These are phyloP conservation scores for Apophysomyces elegans DNA, from an alignment of 371 early-diverging fungal genomes.

Conservation along the genomic window DNA sequence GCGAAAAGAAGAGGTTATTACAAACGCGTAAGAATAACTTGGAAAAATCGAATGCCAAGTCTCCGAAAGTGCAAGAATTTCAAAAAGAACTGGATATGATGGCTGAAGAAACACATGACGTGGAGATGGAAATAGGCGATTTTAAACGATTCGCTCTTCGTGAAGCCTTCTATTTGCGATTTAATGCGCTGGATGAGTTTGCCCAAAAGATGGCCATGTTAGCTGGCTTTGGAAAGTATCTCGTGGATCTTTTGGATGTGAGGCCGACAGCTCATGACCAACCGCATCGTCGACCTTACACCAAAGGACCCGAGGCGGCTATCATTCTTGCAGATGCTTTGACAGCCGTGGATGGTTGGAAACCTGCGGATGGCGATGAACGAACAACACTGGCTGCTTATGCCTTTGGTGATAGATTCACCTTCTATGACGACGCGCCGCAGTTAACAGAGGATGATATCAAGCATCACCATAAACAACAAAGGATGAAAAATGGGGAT, in stretches of 20 bases:
- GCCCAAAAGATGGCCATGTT: constrained; percentile 36
- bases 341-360: constrained; percentile 22
- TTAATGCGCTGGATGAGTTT: constrained; percentile 42
- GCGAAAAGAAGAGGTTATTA: constrained; percentile 28
- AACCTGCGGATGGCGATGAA: constrained; percentile 18
- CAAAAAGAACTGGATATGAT: constrained; percentile 22
- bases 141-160: constrained; percentile 36
- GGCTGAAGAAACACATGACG: constrained; percentile 13
- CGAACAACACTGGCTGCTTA: constrained; percentile 17
- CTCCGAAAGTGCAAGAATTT: constrained; percentile 28
- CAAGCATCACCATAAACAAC: neutral
- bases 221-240: constrained; percentile 39
- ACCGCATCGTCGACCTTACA: constrained; percentile 13
- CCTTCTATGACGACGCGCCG: neutral
- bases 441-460: neutral
- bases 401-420: neutral
- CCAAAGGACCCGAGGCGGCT: constrained; percentile 13
- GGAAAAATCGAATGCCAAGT: constrained; percentile 24
- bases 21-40: constrained; percentile 27
- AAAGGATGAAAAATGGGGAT: neutral
- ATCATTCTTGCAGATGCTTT: constrained; percentile 19
- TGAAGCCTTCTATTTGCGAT: constrained; percentile 41
- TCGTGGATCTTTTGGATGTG: constrained; percentile 37
- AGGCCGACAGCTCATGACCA: constrained; percentile 22
- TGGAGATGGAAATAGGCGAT: constrained; percentile 27